phyloP scores from a whole-genome alignment of 345 rosid genomes.

The Acer saccharum region DNA sequence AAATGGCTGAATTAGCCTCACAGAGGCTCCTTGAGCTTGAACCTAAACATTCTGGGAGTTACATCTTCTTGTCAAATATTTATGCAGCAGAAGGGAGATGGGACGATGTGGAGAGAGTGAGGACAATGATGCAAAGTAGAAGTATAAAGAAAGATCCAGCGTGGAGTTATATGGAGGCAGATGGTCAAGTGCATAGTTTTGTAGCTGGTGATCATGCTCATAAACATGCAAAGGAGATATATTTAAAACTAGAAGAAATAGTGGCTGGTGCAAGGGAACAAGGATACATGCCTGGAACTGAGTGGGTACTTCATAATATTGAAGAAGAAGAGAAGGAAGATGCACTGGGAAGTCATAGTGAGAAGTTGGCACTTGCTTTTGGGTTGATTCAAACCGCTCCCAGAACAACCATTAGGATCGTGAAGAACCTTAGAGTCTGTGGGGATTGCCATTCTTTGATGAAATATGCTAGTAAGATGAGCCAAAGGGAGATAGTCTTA shows the following conservation, averaged over 20 bases:
- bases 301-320: constrained; percentile 61
- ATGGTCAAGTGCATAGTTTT: constrained; percentile 51
- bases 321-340: constrained; percentile 73
- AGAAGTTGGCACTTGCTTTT: constrained; percentile 67
- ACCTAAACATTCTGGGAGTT: constrained; percentile 54
- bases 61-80: constrained; percentile 55
- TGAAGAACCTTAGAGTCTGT: constrained; percentile 60
- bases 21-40: constrained; percentile 50
- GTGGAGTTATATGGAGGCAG: constrained; percentile 58
- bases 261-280: constrained; percentile 35
- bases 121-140: constrained; percentile 30
- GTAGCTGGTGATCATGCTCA: constrained; percentile 50
- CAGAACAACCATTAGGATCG: constrained; percentile 49
- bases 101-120: constrained; percentile 47
- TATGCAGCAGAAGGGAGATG: constrained; percentile 43
- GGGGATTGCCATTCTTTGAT: constrained; percentile 73
- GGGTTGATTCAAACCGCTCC: constrained; percentile 48
- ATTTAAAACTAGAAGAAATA: constrained; percentile 49
- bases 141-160: constrained; percentile 46
- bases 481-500: constrained; percentile 51
- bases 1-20: constrained; percentile 44
- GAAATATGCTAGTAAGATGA: constrained; percentile 50
- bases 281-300: constrained; percentile 62
- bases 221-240: constrained; percentile 38
- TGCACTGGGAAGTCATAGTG: constrained; percentile 57